Percentiles rank a stretch among this genome's conserved stretches.
Conservation (phyloP, 2,329 filamentous ascomycete genomes). For the Colletotrichum tofieldiae region DNA sequence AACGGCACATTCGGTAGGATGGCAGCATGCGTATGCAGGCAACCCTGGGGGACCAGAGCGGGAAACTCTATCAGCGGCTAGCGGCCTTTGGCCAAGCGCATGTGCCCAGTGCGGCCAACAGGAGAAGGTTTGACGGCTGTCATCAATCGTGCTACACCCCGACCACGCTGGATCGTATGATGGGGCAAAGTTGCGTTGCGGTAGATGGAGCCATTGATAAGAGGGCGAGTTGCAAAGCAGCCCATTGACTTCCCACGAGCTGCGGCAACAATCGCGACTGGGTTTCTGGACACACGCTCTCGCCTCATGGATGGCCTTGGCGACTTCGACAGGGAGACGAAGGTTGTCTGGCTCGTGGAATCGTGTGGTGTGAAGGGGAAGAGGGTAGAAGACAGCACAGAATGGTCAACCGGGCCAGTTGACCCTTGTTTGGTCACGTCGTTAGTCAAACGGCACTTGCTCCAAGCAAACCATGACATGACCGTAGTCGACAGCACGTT, state of each 20-base stretch:
- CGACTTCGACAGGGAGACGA: background rate
- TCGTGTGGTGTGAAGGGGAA: constrained; percentile 14
- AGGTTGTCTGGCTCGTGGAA: background rate
- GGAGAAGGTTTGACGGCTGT: constrained; percentile 18
- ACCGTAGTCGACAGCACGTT: constrained; percentile 18
- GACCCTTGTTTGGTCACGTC: constrained; percentile 16
- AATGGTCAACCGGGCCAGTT: constrained; percentile 8
- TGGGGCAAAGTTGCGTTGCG: background rate
- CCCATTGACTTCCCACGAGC: constrained; percentile 17
- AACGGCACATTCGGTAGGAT: constrained; percentile 31
- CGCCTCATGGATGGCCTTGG: background rate
- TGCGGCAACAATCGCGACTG: background rate
- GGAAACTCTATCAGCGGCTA: constrained; percentile 38
- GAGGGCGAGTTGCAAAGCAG: constrained; percentile 29
- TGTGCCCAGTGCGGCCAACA: constrained; percentile 10
- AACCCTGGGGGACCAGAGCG: constrained; percentile 27
- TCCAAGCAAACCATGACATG: constrained; percentile 18
- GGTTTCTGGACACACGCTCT: constrained; percentile 1
- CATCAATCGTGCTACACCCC: constrained; percentile 23
- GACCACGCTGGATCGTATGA: constrained; percentile 38
- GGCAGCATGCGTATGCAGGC: constrained; percentile 33
- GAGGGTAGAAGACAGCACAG: constrained; percentile 7
- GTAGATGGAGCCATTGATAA: constrained; percentile 22
- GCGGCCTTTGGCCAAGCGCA: constrained; percentile 30
- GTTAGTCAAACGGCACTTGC: constrained; percentile 21